Percentiles rank a stretch among this genome's conserved stretches.
Conservation (phyloP, 176 grass and related monocot genomes). For the Rhynchospora pubera region DNA sequence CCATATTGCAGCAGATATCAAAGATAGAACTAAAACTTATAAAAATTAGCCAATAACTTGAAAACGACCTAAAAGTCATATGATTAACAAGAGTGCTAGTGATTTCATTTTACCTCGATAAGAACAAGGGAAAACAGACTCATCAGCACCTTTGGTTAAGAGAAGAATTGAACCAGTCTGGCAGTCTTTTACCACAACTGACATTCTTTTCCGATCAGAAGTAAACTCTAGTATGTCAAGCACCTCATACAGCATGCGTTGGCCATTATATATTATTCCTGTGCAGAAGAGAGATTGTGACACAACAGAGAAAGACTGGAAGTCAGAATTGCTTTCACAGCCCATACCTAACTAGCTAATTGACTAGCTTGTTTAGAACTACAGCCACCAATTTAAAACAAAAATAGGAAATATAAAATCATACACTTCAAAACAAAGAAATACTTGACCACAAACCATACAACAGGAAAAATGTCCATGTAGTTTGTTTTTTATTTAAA, state of each 20-base stretch:
- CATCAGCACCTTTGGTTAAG: constrained; percentile 92
- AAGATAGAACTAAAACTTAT: not conserved
- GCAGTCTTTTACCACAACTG: constrained; percentile 61
- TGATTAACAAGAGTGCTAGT: constrained; percentile 1
- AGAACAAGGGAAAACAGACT: constrained; percentile 67
- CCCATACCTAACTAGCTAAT: not conserved
- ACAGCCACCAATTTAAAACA: not conserved
- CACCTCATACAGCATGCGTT: constrained; percentile 58
- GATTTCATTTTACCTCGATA: constrained; percentile 52
- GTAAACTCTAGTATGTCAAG: constrained; percentile 93
- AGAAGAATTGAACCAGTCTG: constrained; percentile 79
- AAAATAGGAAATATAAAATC: constrained; percentile 4
- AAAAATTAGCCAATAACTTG: not conserved
- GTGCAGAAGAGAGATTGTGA: constrained; percentile 28
- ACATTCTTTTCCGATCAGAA: constrained; percentile 99
- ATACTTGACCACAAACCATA: not conserved
- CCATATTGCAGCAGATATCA: not conserved
- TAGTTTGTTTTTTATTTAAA: not conserved
- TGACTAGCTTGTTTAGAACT: not conserved
- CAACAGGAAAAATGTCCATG: not conserved
- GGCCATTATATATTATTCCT: constrained; percentile 77
- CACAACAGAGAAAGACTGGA: not conserved
- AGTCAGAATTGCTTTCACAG: constrained; percentile 3
- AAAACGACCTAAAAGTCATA: not conserved
- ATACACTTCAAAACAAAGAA: not conserved